Evolutionary conservation across 176 grass and related monocot species (phyloP).

Genomic region (Metroxylon sagu): DNA sequence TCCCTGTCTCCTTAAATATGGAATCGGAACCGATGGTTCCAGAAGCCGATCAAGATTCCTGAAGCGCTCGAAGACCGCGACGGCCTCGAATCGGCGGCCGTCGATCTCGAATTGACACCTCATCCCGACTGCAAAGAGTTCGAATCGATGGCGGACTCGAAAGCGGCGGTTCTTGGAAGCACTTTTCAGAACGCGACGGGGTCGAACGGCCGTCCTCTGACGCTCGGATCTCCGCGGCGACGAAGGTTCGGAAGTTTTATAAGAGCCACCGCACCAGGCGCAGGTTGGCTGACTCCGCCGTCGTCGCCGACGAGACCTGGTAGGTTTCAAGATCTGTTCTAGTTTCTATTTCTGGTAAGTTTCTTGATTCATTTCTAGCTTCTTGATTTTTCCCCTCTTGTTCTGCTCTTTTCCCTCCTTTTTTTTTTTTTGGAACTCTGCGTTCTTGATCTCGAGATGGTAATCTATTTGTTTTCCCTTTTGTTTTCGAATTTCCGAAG

Average conservation of each 20-base stretch:
- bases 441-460: no score
- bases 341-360: no score
- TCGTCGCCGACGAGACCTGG: conserved; percentile 98
- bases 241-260: conserved; percentile 76
- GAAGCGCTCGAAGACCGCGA: no score
- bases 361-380: background rate
- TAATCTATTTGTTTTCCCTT: background rate
- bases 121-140: background rate
- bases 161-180: background rate
- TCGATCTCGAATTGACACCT: background rate
- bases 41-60: no score
- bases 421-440: no score
- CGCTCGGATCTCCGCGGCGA: background rate
- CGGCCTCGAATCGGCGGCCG: background rate
- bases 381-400: background rate
- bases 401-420: no score
- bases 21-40: background rate
- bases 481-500: conserved; percentile 11
- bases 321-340: conserved; percentile 3
- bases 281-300: conserved; percentile 81
- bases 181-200: no score
- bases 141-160: background rate
- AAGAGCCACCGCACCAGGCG: conserved; percentile 88
- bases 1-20: background rate
- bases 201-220: no score